Conservation (phyloP, 2,329 filamentous ascomycete genomes). For the Coniochaeta sp. region DNA sequence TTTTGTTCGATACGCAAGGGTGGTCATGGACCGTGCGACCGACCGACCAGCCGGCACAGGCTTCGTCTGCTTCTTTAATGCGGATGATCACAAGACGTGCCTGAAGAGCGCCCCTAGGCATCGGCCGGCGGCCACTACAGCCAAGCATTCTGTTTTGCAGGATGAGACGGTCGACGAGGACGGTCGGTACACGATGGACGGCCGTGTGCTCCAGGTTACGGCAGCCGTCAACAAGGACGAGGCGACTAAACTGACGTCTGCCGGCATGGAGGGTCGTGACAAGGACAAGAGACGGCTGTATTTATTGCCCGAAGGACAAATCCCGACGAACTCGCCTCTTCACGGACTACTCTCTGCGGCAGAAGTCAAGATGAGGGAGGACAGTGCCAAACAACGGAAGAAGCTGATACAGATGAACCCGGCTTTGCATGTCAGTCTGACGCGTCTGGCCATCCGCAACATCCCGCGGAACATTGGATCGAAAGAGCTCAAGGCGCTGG, state of each 20-base stretch:
- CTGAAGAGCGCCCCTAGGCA: slow-evolving; percentile 65
- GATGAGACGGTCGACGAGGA: slow-evolving; percentile 75
- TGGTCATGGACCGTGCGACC: slow-evolving; percentile 80
- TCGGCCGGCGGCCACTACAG: slow-evolving; percentile 34
- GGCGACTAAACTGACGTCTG: slow-evolving; percentile 67
- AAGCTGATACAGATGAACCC: slow-evolving; percentile 88
- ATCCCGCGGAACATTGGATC: slow-evolving; percentile 75
- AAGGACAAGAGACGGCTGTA: slow-evolving; percentile 89
- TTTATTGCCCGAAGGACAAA: slow-evolving; percentile 78
- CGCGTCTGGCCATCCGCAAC: slow-evolving; percentile 85
- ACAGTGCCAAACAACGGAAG: slow-evolving; percentile 80
- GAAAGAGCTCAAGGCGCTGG: slow-evolving; percentile 86
- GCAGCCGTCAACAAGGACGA: slow-evolving; percentile 80
- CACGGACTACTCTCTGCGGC: slow-evolving; percentile 69
- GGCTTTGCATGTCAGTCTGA: slow-evolving; percentile 79
- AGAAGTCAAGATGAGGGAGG: slow-evolving; percentile 82
- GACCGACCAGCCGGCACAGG: slow-evolving; percentile 86
- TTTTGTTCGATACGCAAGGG: slow-evolving; percentile 78
- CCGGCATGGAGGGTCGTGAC: slow-evolving; percentile 62
- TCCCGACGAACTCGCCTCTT: slow-evolving; percentile 68
- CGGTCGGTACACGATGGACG: slow-evolving; percentile 84
- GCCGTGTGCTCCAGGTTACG: slow-evolving; percentile 76
- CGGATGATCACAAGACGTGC: slow-evolving; percentile 68
- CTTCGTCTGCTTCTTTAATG: slow-evolving; percentile 86
- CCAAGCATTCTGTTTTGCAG: slow-evolving; percentile 78